Conservation (phyloP, 306 rosid species). For the Ammopiptanthus mongolicus region DNA sequence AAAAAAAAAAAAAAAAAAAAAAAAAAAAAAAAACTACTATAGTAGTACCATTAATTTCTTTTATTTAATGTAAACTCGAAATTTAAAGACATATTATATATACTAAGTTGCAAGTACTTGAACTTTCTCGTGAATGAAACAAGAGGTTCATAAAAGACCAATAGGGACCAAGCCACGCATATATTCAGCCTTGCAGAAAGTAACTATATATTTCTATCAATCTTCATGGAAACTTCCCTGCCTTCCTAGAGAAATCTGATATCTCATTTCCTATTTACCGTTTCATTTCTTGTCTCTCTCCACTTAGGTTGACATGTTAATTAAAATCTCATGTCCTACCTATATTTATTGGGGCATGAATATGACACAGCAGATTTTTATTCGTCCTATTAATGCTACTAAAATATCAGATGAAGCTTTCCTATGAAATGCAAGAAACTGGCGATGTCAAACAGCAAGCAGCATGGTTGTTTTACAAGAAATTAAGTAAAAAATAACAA, state of each 20-base stretch:
- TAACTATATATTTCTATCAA: neutral
- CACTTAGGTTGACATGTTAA: too few relatives aligned
- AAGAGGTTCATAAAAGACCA: neutral
- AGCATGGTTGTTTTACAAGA: neutral
- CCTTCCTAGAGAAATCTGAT: neutral
- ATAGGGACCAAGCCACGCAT: neutral
- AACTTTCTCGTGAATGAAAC: neutral
- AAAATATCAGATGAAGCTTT: neutral
- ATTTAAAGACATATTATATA: neutral
- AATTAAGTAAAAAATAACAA: neutral
- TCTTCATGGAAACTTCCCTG: conserved; percentile 23
- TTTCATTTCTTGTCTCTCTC: too few relatives aligned
- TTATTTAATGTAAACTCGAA: neutral
- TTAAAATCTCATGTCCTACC: too few relatives aligned
- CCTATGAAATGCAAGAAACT: neutral
- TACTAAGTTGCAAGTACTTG: neutral
- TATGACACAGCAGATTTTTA: too few relatives aligned
- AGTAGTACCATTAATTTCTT: neutral
- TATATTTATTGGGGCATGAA: too few relatives aligned
- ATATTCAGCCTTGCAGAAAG: neutral
- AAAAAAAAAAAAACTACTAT: too few relatives aligned
- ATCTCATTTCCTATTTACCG: too few relatives aligned
- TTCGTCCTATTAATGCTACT: conserved; percentile 2
- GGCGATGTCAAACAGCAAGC: neutral
- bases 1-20: too few relatives aligned